A percentile compares a stretch with the other conserved stretches of the same genome.
Evolutionary conservation across 1,284 basidiomycete genomes (phyloP).

Genomic region (Apiotrichum siamense): DNA sequence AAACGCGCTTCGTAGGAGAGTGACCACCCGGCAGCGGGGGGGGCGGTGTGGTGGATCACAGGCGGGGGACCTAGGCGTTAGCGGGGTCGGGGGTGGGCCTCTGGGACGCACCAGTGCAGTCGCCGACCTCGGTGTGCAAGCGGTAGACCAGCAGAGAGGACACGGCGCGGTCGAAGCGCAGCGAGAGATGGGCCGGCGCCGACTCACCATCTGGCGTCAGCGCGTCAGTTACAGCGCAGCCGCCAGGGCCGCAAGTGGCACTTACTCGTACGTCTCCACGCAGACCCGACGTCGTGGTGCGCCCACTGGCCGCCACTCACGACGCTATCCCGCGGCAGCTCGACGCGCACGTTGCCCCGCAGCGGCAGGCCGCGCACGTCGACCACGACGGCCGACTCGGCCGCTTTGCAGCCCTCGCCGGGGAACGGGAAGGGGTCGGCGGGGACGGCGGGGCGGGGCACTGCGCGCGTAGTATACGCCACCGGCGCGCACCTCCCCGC

Average conservation of each 20-base stretch:
- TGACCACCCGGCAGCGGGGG: conserved; percentile 56
- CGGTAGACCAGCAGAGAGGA: conserved; percentile 9
- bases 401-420: conserved; percentile 32
- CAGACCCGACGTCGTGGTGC: not conserved
- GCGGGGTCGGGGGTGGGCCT: not conserved
- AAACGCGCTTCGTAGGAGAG: conserved; percentile 66
- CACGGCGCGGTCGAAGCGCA: not conserved
- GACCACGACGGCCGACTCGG: conserved; percentile 23
- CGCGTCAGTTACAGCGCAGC: too few species aligned
- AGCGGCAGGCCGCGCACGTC: conserved; percentile 1
- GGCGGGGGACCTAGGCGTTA: conserved; percentile 17
- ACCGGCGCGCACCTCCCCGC: not conserved
- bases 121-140: not conserved
- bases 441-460: conserved; percentile 17
- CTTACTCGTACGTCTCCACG: too few species aligned
- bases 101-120: conserved; percentile 15
- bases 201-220: too few species aligned
- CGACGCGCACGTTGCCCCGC: not conserved
- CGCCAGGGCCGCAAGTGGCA: too few species aligned
- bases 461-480: not conserved
- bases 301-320: not conserved
- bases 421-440: conserved; percentile 31
- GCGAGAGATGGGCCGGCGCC: not conserved
- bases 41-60: conserved; percentile 22
- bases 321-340: not conserved